Evolutionary conservation across 805 yeast species (phyloP).

Genomic region (Teunomyces cretensis): DNA sequence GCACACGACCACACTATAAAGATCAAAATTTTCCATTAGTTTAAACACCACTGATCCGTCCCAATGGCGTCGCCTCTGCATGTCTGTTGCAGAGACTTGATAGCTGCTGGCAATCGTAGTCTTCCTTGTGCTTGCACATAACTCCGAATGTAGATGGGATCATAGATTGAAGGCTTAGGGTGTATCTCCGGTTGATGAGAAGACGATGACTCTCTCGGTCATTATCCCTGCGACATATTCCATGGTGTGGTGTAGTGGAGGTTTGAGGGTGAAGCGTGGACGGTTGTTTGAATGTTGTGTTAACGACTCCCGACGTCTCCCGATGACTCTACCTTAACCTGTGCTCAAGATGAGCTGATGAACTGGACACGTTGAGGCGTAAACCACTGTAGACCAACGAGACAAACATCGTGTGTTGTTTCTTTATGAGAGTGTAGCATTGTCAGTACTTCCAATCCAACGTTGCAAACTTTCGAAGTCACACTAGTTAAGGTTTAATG

Average conservation of each 20-base stretch:
- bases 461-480: too few relatives aligned
- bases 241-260: not conserved
- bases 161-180: slow-evolving; percentile 17
- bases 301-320: too few relatives aligned
- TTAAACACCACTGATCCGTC: slow-evolving; percentile 7
- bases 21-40: not conserved
- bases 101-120: slow-evolving; percentile 9
- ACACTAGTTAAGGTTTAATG: too few relatives aligned
- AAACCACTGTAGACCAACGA: too few relatives aligned
- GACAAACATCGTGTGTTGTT: too few relatives aligned
- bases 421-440: too few relatives aligned
- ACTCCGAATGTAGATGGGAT: slow-evolving; percentile 9
- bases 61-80: slow-evolving; percentile 16
- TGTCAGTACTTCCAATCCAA: too few relatives aligned
- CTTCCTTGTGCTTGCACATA: slow-evolving; percentile 10
- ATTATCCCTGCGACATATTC: slow-evolving; percentile 28
- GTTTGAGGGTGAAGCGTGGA: too few relatives aligned
- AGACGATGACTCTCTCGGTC: slow-evolving; percentile 31
- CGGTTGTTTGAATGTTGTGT: too few relatives aligned
- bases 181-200: slow-evolving; percentile 34
- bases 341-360: too few relatives aligned
- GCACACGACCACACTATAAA: not conserved
- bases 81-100: slow-evolving; percentile 12
- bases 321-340: too few relatives aligned
- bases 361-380: too few relatives aligned